Conservation (phyloP, 805 yeast species). For the Metschnikowia santaceciliae region DNA sequence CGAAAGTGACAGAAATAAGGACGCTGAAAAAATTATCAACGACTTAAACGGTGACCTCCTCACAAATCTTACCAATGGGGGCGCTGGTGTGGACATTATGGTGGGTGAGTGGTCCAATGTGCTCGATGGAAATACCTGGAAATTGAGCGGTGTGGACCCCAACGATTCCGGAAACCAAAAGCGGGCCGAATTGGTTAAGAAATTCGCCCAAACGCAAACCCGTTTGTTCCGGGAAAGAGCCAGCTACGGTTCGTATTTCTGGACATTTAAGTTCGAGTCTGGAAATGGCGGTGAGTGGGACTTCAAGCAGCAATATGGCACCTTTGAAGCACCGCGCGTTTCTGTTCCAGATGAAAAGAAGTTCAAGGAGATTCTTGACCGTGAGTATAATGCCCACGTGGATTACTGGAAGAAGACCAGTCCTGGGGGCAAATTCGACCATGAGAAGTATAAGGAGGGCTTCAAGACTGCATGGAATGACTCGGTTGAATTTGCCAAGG, state of each 20-base stretch:
- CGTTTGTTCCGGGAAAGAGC: slow-evolving; percentile 50
- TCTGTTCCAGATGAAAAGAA: slow-evolving; percentile 38
- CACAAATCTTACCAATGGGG: slow-evolving; percentile 44
- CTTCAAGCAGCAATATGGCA: slow-evolving; percentile 66
- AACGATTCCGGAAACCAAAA: slow-evolving; percentile 22
- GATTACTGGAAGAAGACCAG: slow-evolving; percentile 66
- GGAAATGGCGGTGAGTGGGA: slow-evolving; percentile 99
- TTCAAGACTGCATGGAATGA: slow-evolving; percentile 75
- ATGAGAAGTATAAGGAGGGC: slow-evolving; percentile 78
- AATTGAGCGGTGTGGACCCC: slow-evolving; percentile 33
- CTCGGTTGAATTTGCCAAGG: slow-evolving; percentile 58
- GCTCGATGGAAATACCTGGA: slow-evolving; percentile 74
- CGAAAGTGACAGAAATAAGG: slow-evolving; percentile 62
- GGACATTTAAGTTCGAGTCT: slow-evolving; percentile 83
- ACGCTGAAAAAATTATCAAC: slow-evolving; percentile 58
- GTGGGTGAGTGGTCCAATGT: slow-evolving; percentile 93
- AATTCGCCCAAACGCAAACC: slow-evolving; percentile 59
- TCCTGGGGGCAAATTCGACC: slow-evolving; percentile 63
- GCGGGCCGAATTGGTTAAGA: slow-evolving; percentile 53
- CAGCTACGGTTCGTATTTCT: slow-evolving; percentile 72
- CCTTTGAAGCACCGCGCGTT: slow-evolving; percentile 21
- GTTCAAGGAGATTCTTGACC: slow-evolving; percentile 37
- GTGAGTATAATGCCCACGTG: slow-evolving; percentile 45
- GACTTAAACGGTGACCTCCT: slow-evolving; percentile 51
- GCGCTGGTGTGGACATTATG: slow-evolving; percentile 58